phyloP scores from a whole-genome alignment of 2,329 filamentous ascomycete genomes.

The Exophiala viscosa region DNA sequence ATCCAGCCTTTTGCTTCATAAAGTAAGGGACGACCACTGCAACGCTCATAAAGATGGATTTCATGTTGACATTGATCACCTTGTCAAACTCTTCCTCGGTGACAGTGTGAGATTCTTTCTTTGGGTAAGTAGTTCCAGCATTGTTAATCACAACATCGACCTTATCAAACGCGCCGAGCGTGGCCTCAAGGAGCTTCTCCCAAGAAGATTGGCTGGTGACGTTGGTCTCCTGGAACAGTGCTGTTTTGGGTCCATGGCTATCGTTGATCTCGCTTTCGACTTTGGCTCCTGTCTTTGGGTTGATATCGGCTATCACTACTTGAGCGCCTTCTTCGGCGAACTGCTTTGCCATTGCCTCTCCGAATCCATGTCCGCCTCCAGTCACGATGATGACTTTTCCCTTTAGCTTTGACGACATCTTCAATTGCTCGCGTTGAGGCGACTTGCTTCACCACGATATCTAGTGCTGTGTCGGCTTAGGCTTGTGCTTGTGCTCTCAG shows the following conservation, averaged over 20 bases:
- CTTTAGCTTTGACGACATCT: slow-evolving; percentile 3
- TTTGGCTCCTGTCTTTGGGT: slow-evolving; percentile 65
- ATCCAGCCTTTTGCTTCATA: slow-evolving; percentile 18
- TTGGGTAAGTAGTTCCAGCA: slow-evolving; percentile 53
- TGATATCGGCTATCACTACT: slow-evolving; percentile 82
- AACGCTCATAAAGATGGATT: slow-evolving; percentile 33
- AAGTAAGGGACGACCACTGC: slow-evolving; percentile 33
- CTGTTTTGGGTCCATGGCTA: slow-evolving; percentile 42
- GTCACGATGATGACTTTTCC: slow-evolving; percentile 12
- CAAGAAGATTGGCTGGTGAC: slow-evolving; percentile 30
- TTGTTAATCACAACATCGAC: slow-evolving; percentile 91
- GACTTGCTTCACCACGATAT: background rate
- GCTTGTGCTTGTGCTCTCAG: too few species aligned
- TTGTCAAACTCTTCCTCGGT: slow-evolving; percentile 32
- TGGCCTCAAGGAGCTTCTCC: slow-evolving; percentile 28
- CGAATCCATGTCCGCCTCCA: slow-evolving; percentile 41
- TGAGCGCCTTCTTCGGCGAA: slow-evolving; percentile 86
- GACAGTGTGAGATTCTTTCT: slow-evolving; percentile 30
- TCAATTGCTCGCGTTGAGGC: background rate
- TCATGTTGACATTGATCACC: slow-evolving; percentile 34
- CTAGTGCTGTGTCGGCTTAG: background rate
- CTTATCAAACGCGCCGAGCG: slow-evolving; percentile 55
- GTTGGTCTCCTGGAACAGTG: slow-evolving; percentile 30
- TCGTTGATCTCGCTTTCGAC: slow-evolving; percentile 68
- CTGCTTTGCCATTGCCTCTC: slow-evolving; percentile 38